phyloP scores from a whole-genome alignment of 768 basidiomycete genomes.

The Cantharellus cinnabarinus region DNA sequence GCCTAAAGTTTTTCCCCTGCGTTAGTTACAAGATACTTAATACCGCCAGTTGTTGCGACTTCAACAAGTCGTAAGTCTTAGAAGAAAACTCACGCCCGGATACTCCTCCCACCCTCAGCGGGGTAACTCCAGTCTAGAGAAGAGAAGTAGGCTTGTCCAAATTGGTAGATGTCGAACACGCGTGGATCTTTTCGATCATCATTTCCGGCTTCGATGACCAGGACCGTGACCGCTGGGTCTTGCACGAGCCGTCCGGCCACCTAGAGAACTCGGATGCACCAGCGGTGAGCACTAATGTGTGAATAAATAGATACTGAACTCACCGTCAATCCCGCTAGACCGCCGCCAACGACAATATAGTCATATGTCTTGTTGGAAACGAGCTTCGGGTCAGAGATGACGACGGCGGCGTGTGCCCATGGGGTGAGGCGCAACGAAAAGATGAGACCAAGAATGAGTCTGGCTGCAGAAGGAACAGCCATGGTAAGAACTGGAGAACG shows the following conservation, averaged over 20 bases:
- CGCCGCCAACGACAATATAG: conserved; percentile 23
- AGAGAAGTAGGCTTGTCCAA: conserved; percentile 22
- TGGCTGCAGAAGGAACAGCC: no score
- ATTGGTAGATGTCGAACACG: conserved; percentile 29
- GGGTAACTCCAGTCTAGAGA: conserved; percentile 29
- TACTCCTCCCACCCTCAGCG: conserved; percentile 2
- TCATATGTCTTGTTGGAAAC: conserved; percentile 11
- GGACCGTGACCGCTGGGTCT: conserved; percentile 21
- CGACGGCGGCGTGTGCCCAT: not conserved
- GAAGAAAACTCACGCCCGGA: not conserved
- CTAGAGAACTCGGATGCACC: not conserved
- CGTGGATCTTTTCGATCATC: conserved; percentile 26
- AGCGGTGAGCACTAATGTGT: not conserved
- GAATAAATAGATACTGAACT: not conserved
- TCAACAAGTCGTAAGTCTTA: not conserved
- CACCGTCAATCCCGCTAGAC: conserved; percentile 25
- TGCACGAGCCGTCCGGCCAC: conserved; percentile 30
- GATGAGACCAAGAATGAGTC: no score
- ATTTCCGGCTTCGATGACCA: conserved; percentile 32
- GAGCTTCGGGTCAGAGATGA: conserved; percentile 3
- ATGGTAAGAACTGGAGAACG: no score
- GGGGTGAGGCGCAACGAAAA: not conserved
- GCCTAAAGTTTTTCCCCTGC: conserved; percentile 3
- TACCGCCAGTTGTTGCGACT: not conserved
- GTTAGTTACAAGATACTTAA: no score